phyloP scores from a whole-genome alignment of 345 rosid species.

The Euphorbia tirucalli region DNA sequence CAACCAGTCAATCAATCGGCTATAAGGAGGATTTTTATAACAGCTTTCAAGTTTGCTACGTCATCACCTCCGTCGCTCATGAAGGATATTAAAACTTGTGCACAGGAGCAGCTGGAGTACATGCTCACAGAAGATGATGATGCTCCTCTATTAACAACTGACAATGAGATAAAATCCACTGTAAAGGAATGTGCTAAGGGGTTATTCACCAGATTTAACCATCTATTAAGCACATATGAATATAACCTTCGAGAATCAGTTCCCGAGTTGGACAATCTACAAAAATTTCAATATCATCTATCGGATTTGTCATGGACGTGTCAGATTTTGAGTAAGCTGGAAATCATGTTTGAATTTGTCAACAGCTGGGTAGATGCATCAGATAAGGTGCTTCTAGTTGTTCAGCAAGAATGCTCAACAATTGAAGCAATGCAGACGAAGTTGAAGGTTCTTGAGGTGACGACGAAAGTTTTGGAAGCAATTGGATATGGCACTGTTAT shows the following conservation, averaged over 20 bases:
- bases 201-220: constrained; percentile 48
- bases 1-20: constrained; percentile 64
- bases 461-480: constrained; percentile 75
- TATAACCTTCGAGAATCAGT: constrained; percentile 32
- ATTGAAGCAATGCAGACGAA: constrained; percentile 45
- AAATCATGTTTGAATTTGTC: constrained; percentile 68
- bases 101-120: constrained; percentile 88
- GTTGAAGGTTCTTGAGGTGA: constrained; percentile 58
- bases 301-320: constrained; percentile 71
- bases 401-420: constrained; percentile 31
- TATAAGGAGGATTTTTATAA: constrained; percentile 49
- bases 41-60: constrained; percentile 65
- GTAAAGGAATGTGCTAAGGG: constrained; percentile 57
- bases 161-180: constrained; percentile 56
- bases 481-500: constrained; percentile 71
- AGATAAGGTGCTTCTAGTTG: constrained; percentile 51
- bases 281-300: constrained; percentile 43
- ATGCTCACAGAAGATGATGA: constrained; percentile 92
- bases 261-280: constrained; percentile 29
- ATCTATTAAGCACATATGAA: constrained; percentile 42
- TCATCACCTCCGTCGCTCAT: constrained; percentile 53
- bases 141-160: constrained; percentile 58
- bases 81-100: constrained; percentile 59
- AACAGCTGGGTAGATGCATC: constrained; percentile 72
- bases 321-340: constrained; percentile 71